phyloP scores from a whole-genome alignment of 345 rosid genomes.

The Hevea brasiliensis region DNA sequence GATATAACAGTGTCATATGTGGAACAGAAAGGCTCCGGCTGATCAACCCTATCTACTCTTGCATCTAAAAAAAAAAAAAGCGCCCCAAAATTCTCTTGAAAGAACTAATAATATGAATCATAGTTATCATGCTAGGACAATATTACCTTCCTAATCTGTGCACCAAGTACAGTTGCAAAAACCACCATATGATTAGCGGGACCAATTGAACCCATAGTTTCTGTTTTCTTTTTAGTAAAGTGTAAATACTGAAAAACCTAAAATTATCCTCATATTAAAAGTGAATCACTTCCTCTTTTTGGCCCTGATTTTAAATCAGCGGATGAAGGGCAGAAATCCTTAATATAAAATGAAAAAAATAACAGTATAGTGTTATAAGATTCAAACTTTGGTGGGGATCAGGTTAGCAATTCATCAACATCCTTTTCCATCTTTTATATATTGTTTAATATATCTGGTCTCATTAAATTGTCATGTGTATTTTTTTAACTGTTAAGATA shows the following conservation, averaged over 20 bases:
- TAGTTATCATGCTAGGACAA: background rate
- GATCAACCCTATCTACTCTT: background rate
- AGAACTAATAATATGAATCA: background rate
- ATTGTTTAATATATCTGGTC: background rate
- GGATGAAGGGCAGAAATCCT: too few species aligned
- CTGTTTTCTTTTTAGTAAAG: too few species aligned
- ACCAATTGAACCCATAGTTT: too few species aligned
- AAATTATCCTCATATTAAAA: too few species aligned
- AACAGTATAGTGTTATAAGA: too few species aligned
- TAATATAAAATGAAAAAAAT: too few species aligned
- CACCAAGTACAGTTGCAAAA: background rate
- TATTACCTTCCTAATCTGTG: too few species aligned
- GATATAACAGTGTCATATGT: background rate
- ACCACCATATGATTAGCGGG: background rate
- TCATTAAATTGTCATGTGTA: background rate
- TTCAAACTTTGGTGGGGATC: too few species aligned
- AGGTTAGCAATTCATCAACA: too few species aligned
- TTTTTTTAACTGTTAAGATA: background rate
- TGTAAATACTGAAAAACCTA: too few species aligned
- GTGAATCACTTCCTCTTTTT: too few species aligned
- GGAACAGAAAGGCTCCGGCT: background rate
- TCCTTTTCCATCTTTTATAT: background rate
- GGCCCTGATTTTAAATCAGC: too few species aligned
- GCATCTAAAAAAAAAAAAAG: background rate
- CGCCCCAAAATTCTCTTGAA: background rate